A percentile compares a stretch with the other conserved stretches of the same genome.
phyloP scores from a whole-genome alignment of 108 stramenopile species.

The Stephanodiscus triporus region DNA sequence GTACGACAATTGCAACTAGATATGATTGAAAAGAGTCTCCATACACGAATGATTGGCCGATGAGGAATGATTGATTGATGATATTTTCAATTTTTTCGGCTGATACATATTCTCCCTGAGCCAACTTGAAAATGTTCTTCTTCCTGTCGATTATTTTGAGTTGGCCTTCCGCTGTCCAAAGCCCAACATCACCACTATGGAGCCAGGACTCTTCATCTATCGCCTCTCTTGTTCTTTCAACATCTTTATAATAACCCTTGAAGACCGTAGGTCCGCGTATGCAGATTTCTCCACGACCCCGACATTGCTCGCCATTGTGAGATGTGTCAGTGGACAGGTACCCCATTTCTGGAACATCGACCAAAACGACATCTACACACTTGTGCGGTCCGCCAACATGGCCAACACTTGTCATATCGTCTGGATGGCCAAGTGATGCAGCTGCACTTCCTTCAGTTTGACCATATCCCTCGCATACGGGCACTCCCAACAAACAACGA shows the following conservation, averaged over 20 bases:
- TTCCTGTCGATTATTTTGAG: constrained; percentile 97
- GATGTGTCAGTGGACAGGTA: constrained; percentile 83
- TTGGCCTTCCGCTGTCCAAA: constrained; percentile 91
- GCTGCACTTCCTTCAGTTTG: constrained; percentile 94
- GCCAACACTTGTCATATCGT: constrained; percentile 84
- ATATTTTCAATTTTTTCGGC: constrained; percentile 98
- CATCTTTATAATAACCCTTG: constrained; percentile 96
- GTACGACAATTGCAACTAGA: constrained; percentile 92
- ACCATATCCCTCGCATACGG: constrained; percentile 97
- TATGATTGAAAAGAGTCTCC: constrained; percentile 91
- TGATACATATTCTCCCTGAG: constrained; percentile 95
- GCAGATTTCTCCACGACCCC: constrained; percentile 95
- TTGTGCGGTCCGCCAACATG: constrained; percentile 94
- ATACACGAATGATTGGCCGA: constrained; percentile 93
- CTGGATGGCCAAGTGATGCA: constrained; percentile 64
- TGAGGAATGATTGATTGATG: constrained; percentile 72
- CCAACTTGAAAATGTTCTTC: constrained; percentile 98
- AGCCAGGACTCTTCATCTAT: constrained; percentile 95
- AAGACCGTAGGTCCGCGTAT: constrained; percentile 94
- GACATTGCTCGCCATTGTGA: constrained; percentile 79
- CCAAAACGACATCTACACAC: constrained; percentile 84
- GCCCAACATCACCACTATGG: constrained; percentile 96
- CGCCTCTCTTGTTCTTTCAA: constrained; percentile 92
- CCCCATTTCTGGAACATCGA: constrained; percentile 96
- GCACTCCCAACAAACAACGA: constrained; percentile 85